Base-by-base conservation (phyloP, 2,329 filamentous ascomycete species). In the Aspergillus fructus region DNA sequence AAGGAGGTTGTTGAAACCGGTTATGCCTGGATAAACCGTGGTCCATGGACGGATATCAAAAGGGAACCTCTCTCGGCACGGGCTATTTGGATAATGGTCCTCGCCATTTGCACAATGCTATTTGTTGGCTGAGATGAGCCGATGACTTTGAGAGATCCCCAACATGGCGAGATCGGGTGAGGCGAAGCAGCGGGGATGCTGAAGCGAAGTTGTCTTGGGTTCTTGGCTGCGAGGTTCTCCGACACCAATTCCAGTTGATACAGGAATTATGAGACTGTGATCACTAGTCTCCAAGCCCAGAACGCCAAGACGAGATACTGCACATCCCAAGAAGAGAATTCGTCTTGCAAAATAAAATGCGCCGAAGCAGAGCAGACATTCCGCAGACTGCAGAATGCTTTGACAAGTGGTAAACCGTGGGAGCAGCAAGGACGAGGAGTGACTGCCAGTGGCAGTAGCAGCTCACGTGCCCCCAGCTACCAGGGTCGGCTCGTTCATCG, bases 401-500 rank as follows among this genome's bases (percentile, higher is more conserved):
- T 50, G 33, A 40, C 4, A 30, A 50, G 41, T 33, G 12, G 12
- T 17, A 27, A 54, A 48, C 41, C 41, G 33, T 53, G 50, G 50
- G 23, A 55, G 30, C 37, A 33, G 9, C 34, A 33, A 27, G 24
- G 47, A 33, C 17, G 27, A 41, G 34, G 43, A 27, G 27, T 48
- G 34, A 12, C 17, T 37, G 33, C 21, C 23, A 27, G 37, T 53
- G 39, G 30, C 39, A 45, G 55, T 45, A 53, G 45, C 30, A 33
- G 42, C 45, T 57, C 55, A 58, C 55, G 55, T 58, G 55, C 19
- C 37, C n/a, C n/a, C 17, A 30, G 30, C 48, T 40, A 46, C 49
- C 24, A 39, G 42, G 42, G 34, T 34, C 47, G 21, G 15, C 40
- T 56, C 49, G 49, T 43, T 49, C 39, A 45, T 21, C 30, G 12